Evolutionary conservation across 208 protist genomes (phyloP).

Genomic region (Acanthamoeba castellanii): DNA sequence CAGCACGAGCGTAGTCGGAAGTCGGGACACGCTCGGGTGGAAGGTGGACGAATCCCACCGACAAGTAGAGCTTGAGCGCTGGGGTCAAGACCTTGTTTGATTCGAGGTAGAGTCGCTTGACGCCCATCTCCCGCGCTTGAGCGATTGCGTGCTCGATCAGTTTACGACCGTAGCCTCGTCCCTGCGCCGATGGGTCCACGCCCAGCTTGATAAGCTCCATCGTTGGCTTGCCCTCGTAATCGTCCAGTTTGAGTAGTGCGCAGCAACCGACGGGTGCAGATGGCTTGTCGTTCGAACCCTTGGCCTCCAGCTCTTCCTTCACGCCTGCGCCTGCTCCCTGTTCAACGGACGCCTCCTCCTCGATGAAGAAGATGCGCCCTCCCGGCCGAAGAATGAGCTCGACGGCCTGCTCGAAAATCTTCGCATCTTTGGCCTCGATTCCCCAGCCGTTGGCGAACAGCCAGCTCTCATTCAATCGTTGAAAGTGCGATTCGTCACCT

Average conservation of each 20-base stretch:
- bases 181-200: not conserved
- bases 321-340: not conserved
- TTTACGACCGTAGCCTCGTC: not conserved
- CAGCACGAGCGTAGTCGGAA: constrained; percentile 5
- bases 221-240: constrained; percentile 2
- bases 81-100: constrained; percentile 22
- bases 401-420: constrained; percentile 15
- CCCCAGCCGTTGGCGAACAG: not conserved
- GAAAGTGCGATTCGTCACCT: not conserved
- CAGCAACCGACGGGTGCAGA: constrained; percentile 8
- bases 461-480: not conserved
- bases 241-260: constrained; percentile 3
- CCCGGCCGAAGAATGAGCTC: constrained; percentile 4
- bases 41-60: not conserved
- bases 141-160: not conserved
- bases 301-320: not conserved
- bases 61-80: not conserved
- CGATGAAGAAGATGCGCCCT: constrained; percentile 14
- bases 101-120: constrained; percentile 29
- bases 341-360: not conserved
- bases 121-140: not conserved
- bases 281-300: not conserved
- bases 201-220: constrained; percentile 31
- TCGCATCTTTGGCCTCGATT: not conserved
- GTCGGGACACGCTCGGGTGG: not conserved